phyloP scores from a whole-genome alignment of 208 protist species.

The Crithidia fasciculata region DNA sequence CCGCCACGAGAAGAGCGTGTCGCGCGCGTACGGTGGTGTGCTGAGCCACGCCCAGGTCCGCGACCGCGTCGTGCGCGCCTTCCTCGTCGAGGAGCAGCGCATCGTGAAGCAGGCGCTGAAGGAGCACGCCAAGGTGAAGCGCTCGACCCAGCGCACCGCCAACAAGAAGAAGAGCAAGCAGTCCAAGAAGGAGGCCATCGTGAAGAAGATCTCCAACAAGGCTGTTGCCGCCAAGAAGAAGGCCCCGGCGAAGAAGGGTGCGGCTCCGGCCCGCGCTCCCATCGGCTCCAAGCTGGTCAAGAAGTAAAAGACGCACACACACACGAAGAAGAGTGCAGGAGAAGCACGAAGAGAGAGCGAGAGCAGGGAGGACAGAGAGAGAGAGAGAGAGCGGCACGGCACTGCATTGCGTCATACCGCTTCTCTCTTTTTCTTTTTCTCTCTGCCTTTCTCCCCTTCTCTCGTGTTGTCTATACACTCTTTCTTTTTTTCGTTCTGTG shows the following conservation, averaged over 20 bases:
- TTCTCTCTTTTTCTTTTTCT: slow-evolving; percentile 15
- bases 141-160: slow-evolving; percentile 64
- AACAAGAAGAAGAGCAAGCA: slow-evolving; percentile 77
- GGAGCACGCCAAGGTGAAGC: slow-evolving; percentile 74
- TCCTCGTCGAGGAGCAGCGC: slow-evolving; percentile 99
- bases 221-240: slow-evolving; percentile 59
- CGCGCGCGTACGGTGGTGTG: slow-evolving; percentile 97
- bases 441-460: neutral
- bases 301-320: slow-evolving; percentile 39
- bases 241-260: slow-evolving; percentile 36
- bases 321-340: neutral
- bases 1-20: slow-evolving; percentile 95
- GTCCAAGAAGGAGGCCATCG: slow-evolving; percentile 48
- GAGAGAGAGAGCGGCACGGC: no score
- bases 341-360: neutral
- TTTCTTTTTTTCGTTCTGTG: no score
- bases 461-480: no score
- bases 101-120: slow-evolving; percentile 95
- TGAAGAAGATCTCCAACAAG: slow-evolving; percentile 56
- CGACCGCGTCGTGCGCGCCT: slow-evolving; percentile 97
- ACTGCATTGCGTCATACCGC: no score
- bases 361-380: no score
- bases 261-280: slow-evolving; percentile 37
- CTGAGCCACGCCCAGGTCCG: slow-evolving; percentile 95
- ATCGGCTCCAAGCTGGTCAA: slow-evolving; percentile 80